These are phyloP conservation scores for Limonium bicolor DNA, from an alignment of 148 eudicot genomes.

Conservation along the genomic window DNA sequence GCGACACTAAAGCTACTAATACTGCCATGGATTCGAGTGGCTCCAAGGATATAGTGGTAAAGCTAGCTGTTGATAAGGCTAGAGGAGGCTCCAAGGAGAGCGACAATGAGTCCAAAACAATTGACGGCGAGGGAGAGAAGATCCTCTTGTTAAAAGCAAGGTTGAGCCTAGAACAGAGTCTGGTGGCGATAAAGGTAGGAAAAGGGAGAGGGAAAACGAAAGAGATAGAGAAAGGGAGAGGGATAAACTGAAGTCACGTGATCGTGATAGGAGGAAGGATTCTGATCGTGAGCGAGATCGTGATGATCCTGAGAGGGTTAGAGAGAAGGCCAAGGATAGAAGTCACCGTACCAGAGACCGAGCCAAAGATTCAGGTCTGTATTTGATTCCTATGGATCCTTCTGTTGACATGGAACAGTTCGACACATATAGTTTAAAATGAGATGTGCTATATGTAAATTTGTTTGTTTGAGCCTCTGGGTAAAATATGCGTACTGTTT, in stretches of 20 bases:
- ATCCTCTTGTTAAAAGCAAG: conserved; percentile 21
- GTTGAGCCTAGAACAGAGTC: conserved; percentile 36
- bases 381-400: no score
- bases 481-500: no score
- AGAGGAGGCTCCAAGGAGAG: conserved; percentile 65
- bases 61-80: conserved; percentile 42
- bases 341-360: conserved; percentile 42
- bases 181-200: conserved; percentile 46
- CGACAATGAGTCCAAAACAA: conserved; percentile 48
- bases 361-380: conserved; percentile 52
- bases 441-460: no score
- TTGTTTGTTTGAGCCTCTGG: no score
- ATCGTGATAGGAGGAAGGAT: conserved; percentile 64
- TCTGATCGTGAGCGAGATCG: conserved; percentile 69
- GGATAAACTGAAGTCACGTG: conserved; percentile 31
- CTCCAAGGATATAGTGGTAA: conserved; percentile 31
- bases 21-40: conserved; percentile 25
- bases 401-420: no score
- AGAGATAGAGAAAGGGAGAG: conserved; percentile 32
- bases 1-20: conserved; percentile 24
- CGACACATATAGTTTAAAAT: no score
- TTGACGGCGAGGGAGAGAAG: conserved; percentile 39
- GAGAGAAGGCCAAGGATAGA: conserved; percentile 56
- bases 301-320: conserved; percentile 55
- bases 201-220: conserved; percentile 37